phyloP scores from a whole-genome alignment of 2,329 filamentous ascomycete species.

The Karstenula rhodostoma region DNA sequence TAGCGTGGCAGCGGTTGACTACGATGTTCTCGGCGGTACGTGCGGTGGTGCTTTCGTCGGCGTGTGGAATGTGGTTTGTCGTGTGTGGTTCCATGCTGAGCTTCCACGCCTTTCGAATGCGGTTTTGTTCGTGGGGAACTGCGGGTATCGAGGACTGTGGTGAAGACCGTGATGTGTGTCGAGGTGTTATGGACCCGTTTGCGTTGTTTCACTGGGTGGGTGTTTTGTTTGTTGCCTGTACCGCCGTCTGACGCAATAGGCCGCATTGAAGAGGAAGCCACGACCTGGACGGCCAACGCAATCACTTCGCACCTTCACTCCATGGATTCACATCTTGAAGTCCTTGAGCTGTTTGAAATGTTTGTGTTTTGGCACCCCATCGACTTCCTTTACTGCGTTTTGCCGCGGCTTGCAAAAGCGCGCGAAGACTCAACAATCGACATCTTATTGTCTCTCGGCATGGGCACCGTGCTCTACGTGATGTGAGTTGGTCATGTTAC shows the following conservation, averaged over 20 bases:
- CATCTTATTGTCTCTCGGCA: too few relatives aligned
- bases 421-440: neutral
- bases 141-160: too few relatives aligned
- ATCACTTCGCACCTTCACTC: neutral
- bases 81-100: conserved; percentile 21
- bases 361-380: too few relatives aligned
- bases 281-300: neutral
- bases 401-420: too few relatives aligned
- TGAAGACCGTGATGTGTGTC: too few relatives aligned
- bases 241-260: neutral
- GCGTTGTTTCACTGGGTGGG: neutral
- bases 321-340: neutral
- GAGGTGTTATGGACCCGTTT: neutral
- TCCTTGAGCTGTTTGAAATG: neutral
- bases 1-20: neutral
- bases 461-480: too few relatives aligned
- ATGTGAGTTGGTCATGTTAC: too few relatives aligned
- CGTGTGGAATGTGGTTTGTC: neutral
- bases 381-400: too few relatives aligned
- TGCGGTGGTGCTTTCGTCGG: conserved; percentile 1
- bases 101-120: neutral
- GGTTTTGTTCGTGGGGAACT: neutral
- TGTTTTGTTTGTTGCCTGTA: conserved; percentile 2
- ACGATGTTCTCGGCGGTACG: neutral
- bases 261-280: neutral